Conservation (phyloP, 2,329 filamentous ascomycete species). For the Verticillium dahliae region DNA sequence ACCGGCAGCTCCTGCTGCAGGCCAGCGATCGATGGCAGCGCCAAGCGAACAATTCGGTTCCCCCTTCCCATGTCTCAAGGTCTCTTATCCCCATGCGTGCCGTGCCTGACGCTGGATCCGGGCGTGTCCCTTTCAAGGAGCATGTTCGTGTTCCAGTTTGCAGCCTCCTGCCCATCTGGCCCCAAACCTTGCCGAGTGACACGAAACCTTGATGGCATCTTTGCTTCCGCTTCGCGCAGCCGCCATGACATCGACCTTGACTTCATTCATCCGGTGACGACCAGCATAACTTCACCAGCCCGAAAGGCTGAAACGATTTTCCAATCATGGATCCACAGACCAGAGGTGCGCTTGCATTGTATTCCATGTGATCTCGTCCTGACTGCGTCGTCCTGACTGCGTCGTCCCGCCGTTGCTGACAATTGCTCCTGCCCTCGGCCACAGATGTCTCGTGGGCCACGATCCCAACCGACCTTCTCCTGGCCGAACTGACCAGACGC, state of each 20-base stretch:
- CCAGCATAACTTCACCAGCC: not conserved
- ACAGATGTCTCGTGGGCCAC: slow-evolving; percentile 36
- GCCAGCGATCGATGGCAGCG: not conserved
- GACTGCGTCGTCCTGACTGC: not conserved
- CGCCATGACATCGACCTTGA: not conserved
- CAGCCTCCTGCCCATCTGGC: not conserved
- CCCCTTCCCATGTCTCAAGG: not conserved
- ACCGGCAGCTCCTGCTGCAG: not conserved
- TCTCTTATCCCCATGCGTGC: not conserved
- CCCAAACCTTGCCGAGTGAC: not conserved
- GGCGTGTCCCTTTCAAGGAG: not conserved
- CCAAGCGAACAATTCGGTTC: not conserved
- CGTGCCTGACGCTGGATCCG: not conserved
- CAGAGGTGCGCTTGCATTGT: not conserved
- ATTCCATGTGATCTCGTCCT: not conserved
- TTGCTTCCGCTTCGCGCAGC: not conserved
- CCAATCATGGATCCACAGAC: not conserved
- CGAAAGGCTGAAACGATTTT: not conserved
- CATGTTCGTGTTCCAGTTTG: not conserved
- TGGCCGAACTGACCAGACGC: slow-evolving; percentile 45
- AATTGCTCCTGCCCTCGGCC: not conserved
- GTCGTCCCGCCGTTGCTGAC: not conserved
- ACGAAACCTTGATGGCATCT: not conserved
- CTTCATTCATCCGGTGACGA: not conserved
- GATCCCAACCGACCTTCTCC: slow-evolving; percentile 44